Base-by-base conservation (phyloP, 2,329 filamentous ascomycete genomes). In the Venturia carpophila region DNA sequence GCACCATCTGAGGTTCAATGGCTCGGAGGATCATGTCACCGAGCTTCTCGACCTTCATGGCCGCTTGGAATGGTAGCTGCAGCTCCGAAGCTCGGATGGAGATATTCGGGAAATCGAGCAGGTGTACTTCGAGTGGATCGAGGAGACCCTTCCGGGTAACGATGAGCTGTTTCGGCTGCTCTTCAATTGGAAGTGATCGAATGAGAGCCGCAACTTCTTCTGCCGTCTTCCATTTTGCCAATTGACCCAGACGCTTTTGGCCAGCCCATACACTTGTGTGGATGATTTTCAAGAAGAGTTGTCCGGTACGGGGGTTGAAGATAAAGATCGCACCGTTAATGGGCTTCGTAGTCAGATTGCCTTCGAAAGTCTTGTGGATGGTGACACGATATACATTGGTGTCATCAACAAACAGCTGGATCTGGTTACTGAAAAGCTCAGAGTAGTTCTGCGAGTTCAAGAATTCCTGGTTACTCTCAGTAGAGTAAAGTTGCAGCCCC, bases 311-410 rank as follows among this genome's bases (percentile, higher is more conserved):
- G n/a, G 95, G 94, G 75, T 99, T 99, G 85, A 99, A 97, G 74
- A 99, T 99, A 82, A 99, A 99, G 75, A 99, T 97, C 58, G 95
- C 94, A 74, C 94, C 94, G 75, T 99, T 99, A 83, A 99, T 99
- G 3, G 94, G 94, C 78, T 99, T 99, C 1, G 94, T 99, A 0
- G 94, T 99, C 84, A 99, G 82, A 75, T 99, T 99, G 71, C 94
- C 94, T 77, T 99, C 94, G 68, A 99, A 99, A 0, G 94, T 99
- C 85, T 99, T 99, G 83, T 99, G 94, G 68, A 99, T 99, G 0
- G 94, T 99, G 67, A 99, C 94, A 80, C 94, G 92, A 75, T 99
- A 99, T 63, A 99, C 95, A 72, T 99, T 99, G 67, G 94, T 99
- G 74, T 99, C 94, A 71, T 99, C 94, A 69, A 99, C 97, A 80